These are phyloP conservation scores for Cardamine chenopodiifolia DNA, from an alignment of 345 rosid genomes.

Conservation along the genomic window DNA sequence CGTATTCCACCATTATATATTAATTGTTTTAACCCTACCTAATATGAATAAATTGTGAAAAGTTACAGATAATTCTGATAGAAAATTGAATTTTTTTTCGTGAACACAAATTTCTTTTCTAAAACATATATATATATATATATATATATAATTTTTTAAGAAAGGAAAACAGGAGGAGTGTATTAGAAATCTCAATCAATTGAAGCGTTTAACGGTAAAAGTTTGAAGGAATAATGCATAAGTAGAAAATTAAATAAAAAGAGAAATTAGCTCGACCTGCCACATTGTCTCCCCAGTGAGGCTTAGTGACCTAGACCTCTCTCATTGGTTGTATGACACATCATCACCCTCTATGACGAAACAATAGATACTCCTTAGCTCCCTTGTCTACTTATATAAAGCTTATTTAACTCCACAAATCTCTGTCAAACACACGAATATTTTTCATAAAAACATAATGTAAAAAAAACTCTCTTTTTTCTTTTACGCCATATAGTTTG, in stretches of 20 bases:
- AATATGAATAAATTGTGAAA: too few relatives aligned
- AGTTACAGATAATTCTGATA: too few relatives aligned
- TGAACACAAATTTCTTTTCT: too few relatives aligned
- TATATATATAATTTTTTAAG: too few relatives aligned
- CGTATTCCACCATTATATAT: too few relatives aligned
- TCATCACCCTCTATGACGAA: slow-evolving; percentile 32
- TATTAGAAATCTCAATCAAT: too few relatives aligned
- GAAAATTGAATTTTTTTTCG: too few relatives aligned
- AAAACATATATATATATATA: too few relatives aligned
- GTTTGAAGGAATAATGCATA: neutral
- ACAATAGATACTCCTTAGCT: slow-evolving; percentile 21
- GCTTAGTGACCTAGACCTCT: slow-evolving; percentile 23
- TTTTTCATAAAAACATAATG: slow-evolving; percentile 17
- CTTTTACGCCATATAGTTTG: slow-evolving; percentile 1
- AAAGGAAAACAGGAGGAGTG: too few relatives aligned
- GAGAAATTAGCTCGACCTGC: slow-evolving; percentile 39
- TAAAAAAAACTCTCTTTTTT: neutral
- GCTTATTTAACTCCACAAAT: slow-evolving; percentile 6
- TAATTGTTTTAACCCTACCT: too few relatives aligned
- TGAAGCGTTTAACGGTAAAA: neutral
- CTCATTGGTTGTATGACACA: slow-evolving; percentile 35
- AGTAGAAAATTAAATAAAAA: neutral
- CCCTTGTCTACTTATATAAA: slow-evolving; percentile 28
- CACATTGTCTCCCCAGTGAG: slow-evolving; percentile 39
- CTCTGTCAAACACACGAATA: slow-evolving; percentile 28